Evolutionary conservation across 2,329 filamentous ascomycete species (phyloP), one percentile per base, ranked within the genome.

Genomic region (Aspergillus aculeatus): DNA sequence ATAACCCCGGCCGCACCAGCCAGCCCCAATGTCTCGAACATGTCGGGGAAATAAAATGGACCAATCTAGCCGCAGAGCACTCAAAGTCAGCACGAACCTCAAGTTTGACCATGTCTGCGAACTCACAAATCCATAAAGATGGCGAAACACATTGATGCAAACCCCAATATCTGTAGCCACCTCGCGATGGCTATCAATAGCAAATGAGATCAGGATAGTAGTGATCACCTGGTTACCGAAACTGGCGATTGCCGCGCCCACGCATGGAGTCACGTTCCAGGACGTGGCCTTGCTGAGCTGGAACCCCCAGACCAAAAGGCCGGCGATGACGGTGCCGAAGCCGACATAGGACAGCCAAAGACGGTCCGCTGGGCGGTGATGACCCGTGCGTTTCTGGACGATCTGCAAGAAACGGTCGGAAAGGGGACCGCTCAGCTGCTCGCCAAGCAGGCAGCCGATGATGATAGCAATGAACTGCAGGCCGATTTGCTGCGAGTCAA

Each of bases 141-240:
- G 81, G 7, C 84, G 76, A 2, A 85, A 78, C 56, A 86, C 77
- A 3, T 80, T 86, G 62, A 87, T 79, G 62, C 86, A 86, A 0
- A 85, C 83, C 2, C 84, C 85, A 19, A 87, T 78, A 56, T 80
- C 80, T 1, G 80, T 81, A 0, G 83, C 77, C 47, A 84, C 78
- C 29, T 82, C 75, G 2, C 75, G 78, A 61, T 85, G 81, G 65
- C 82, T 84, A 63, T 87, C 85, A 1, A 88, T 81, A 0, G 84
- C 81, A 67, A 86, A 87, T 0, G 85, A 86, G 24, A 86, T 82
- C 48, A 85, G 68, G 2, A 86, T 81, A 0, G 85, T 87, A 0
- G 85, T 87, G 16, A 86, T 78, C 47, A 88, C 81, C 69, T 87
- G 85, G 60, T 86, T 86, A 0, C 85, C 85, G 5, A 78, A 81